A percentile compares a stretch with the other conserved stretches of the same genome.
Evolutionary conservation across 1,139 yeast species (phyloP).

Genomic region (Zygoascus sp.): DNA sequence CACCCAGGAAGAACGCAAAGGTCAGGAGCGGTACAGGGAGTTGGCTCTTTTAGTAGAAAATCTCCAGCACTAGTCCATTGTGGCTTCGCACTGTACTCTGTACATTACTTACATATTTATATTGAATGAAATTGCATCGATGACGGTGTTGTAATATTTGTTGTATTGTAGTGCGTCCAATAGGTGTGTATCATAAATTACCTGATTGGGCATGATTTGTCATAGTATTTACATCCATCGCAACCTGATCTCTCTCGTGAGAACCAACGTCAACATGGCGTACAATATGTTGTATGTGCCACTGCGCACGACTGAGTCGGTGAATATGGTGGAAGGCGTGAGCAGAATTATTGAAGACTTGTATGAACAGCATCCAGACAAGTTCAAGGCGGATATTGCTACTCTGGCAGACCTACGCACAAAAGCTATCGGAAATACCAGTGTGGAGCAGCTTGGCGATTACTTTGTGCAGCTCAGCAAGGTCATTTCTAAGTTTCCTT

Average conservation of each 20-base stretch:
- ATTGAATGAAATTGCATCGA: no score
- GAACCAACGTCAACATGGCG: background rate
- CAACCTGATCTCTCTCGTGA: background rate
- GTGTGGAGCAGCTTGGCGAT: conserved; percentile 26
- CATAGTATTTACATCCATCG: background rate
- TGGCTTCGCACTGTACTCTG: no score
- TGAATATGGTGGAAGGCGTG: conserved; percentile 46
- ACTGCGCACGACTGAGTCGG: conserved; percentile 46
- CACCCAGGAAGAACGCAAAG: conserved; percentile 39
- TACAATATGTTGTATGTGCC: conserved; percentile 42
- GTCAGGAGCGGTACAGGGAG: conserved; percentile 35
- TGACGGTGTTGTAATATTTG: no score
- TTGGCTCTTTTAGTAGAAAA: conserved; percentile 10
- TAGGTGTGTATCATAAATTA: no score
- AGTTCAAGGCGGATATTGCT: conserved; percentile 51
- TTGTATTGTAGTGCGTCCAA: no score
- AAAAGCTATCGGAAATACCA: conserved; percentile 31
- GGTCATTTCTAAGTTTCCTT: conserved; percentile 41
- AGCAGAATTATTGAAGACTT: conserved; percentile 51
- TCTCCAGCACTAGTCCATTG: no score
- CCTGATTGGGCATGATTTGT: background rate
- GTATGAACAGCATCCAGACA: conserved; percentile 61
- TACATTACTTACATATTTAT: no score
- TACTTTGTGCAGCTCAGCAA: conserved; percentile 5
- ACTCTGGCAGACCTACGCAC: conserved; percentile 41